Evolutionary conservation across 257 asterid species (phyloP), one percentile per base, ranked within the genome.

Genomic region (Perilla frutescens): DNA sequence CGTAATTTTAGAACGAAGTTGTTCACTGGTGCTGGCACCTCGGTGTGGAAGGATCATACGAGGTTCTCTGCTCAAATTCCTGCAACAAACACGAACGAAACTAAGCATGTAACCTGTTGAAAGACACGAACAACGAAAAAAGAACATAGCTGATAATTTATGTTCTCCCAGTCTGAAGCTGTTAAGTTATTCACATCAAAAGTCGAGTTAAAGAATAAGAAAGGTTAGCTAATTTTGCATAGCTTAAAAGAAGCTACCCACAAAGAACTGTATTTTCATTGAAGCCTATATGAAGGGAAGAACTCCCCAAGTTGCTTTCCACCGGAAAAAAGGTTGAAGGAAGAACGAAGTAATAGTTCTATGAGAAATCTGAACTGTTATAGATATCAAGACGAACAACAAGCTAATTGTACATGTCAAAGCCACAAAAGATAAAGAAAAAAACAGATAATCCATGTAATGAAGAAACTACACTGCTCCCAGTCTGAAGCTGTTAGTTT

Each of bases 1-100:
- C 26, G 26, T 20, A 11, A 31, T 45, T 13, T 91, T 82, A 91
- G 79, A 88, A 68, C 1, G 97, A 89, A 71, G 80, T 85, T 3
- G 96, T 89, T 87, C 97, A 81, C 58, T 96, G 85, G 10, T 89
- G 89, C 84, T 91, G 97, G 74, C 84, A 89, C 83, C 88, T 86
- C 70, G 89, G 79, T 80, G 87, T 83, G 47, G 84, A 59, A 37
- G 81, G 63, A 37, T 75, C 78, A 41, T 74, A 50, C 6, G 62
- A 71, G 41, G 82, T 9, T 64, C 54, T 51, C 67, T 80, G 66
- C 14, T 87, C 93, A n/a, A 90, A 74, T 71, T 87, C 96, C 97
- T 91, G 92, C 78, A 73, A 70, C 61, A 40, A 47, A 32, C 41
- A 55, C 3, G 57, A 14, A 40, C 1, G n/a, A n/a, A 13, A 13